Base-by-base conservation (phyloP, 2,329 filamentous ascomycete species). In the Fusarium torreyae region DNA sequence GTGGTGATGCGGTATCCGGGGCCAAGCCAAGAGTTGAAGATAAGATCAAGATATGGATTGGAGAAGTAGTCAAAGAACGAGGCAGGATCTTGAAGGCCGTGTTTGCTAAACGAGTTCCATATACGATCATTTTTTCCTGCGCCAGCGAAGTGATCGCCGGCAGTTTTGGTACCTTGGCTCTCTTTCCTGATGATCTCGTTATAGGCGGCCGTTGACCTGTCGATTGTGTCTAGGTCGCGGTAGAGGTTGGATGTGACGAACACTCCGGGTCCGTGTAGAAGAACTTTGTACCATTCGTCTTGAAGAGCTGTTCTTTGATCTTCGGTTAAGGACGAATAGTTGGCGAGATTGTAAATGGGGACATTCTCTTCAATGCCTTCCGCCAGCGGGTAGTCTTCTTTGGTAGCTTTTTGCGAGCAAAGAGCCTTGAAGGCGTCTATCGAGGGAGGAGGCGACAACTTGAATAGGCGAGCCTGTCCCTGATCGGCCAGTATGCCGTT, bases 81-180 rank as follows among this genome's bases (percentile, higher is more conserved):
- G 0, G 72, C 43, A 0, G 88, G 84, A 64, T 88, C 83, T 28
- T 78, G 73, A 3, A 86, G 74, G 20, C 82, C 85, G 71, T 90
- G 88, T 72, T 91, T 91, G 66, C 84, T 84, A 76, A 90, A 88
- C 0, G 88, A 88, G 78, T 91, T 91, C 88, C 88, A 91, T 78
- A 91, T 89, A 11, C 89, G 83, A 55, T 86, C 82, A 72, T 91
- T 91, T 24, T 82, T 81, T 22, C 85, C 85, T 3, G 81, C 80
- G 6, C 82, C 77, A 2, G 88, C 87, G 75, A 91, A 91, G 71
- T 91, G 88, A 75, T 91, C 88, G 22, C 88, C 88, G 52, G 84
- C 83, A 2, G 75, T 50, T 24, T 75, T 75, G 22, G 72, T 48
- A 7, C 70, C 69, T 31, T 77, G 68, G 28, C 73, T 75, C 75